Evolutionary conservation across 192 early-diverging fungal genomes (phyloP).

Genomic region (Chytriomyces sp.): DNA sequence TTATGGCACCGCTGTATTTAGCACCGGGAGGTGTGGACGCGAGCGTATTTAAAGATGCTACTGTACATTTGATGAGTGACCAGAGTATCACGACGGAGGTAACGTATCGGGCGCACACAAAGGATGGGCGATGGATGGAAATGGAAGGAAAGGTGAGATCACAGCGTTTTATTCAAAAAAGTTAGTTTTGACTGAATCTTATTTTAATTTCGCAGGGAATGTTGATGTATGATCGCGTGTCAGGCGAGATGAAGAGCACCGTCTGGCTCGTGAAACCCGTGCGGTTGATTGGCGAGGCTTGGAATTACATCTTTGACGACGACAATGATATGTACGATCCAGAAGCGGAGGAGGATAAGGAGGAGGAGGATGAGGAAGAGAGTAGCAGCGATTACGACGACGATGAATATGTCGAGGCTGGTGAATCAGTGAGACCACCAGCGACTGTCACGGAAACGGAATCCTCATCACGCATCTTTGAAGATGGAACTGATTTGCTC

Average conservation of each 20-base stretch:
- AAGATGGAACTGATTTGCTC: not conserved
- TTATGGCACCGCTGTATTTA: constrained; percentile 57
- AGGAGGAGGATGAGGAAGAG: not conserved
- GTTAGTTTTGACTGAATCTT: not conserved
- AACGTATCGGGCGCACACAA: constrained; percentile 54
- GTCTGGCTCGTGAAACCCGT: constrained; percentile 80
- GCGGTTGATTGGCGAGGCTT: constrained; percentile 45
- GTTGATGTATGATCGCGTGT: constrained; percentile 71
- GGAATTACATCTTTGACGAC: constrained; percentile 45
- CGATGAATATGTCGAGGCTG: constrained; percentile 19
- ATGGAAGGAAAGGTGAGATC: constrained; percentile 71
- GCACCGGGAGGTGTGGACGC: constrained; percentile 51
- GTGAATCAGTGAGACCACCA: not conserved
- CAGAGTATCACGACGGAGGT: constrained; percentile 70
- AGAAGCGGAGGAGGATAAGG: constrained; percentile 20
- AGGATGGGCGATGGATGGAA: constrained; percentile 59
- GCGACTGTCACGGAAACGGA: not conserved
- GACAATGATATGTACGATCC: constrained; percentile 29
- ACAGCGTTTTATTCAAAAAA: constrained; percentile 2
- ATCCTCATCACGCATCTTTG: not conserved
- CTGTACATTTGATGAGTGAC: constrained; percentile 53
- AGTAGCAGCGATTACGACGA: constrained; percentile 4
- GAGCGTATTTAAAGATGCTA: constrained; percentile 65
- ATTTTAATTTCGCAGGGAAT: constrained; percentile 58
- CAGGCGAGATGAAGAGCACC: constrained; percentile 64